Evolutionary conservation across 495 filamentous ascomycete genomes (phyloP), one percentile per base, ranked within the genome.

Genomic region (Penicillium arizonense): DNA sequence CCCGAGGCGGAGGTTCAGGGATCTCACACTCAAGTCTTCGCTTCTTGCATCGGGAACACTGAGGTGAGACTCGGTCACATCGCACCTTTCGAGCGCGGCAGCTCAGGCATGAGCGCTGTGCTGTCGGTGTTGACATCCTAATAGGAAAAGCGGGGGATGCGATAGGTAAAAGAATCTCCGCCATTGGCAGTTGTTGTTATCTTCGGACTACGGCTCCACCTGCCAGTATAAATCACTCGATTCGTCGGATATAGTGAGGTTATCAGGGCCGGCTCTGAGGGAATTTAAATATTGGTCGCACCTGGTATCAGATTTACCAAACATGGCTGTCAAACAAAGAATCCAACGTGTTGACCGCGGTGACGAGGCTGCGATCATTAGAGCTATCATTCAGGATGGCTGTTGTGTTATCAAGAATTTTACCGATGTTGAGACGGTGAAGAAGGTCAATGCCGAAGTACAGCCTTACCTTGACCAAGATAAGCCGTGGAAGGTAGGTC

Each of bases 321-420:
- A 30, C 7, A 48, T 48, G 45, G 33, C 33, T 14, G 33, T 48
- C 7, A 48, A 48, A 28, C 33, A 48, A 37, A 32, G 2, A n/a
- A 26, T 48, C 18, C 45, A 48, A 26, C 45, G 45, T 21, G 38
- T 48, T 16, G 34, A 48, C 7, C 45, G 45, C 4, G 33, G 32
- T 11, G 7, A 48, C 30, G 33, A 34, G 33, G 20, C 20, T 12
- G 45, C 14, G 13, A 48, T 48, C 20, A 26, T 48, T 14, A 16
- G 38, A 37, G 45, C 45, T 10, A 44, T 48, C n/a, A 48, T 48
- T 14, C 3, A 48, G 55, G 57, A 59, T 56, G 57, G 61, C 14
- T 57, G 59, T 28, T 53, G 50, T 43, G 50, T 62, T 12, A 58
- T 58, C 39, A 53, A 58, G 49, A 62, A 62, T 41, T 59, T 66